These are phyloP conservation scores for Phytopythium kandeliae DNA, from an alignment of 352 stramenopile genomes.

Conservation along the genomic window DNA sequence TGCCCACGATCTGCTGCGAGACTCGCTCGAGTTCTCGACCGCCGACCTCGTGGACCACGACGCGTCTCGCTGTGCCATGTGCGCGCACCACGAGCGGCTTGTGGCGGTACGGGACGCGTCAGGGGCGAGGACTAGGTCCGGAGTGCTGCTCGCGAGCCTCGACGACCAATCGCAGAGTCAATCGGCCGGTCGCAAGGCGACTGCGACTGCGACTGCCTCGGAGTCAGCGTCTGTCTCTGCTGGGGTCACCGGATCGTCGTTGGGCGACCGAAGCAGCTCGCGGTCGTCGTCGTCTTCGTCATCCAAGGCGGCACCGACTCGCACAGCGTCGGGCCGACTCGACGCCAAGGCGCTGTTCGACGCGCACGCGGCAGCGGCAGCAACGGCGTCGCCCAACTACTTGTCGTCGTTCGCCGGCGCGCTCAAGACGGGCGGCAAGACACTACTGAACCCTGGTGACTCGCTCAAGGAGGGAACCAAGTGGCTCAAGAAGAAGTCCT, in stretches of 20 bases:
- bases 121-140: neutral
- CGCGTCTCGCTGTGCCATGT: constrained; percentile 48
- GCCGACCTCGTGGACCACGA: constrained; percentile 76
- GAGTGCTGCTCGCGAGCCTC: no score
- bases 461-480: constrained; percentile 62
- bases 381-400: constrained; percentile 18
- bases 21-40: constrained; percentile 46
- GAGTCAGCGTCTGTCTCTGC: neutral
- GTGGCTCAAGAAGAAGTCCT: constrained; percentile 74
- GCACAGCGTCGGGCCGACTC: constrained; percentile 11
- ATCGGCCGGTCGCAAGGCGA: neutral
- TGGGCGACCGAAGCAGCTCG: constrained; percentile 1
- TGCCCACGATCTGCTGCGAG: constrained; percentile 43
- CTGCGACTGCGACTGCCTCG: neutral
- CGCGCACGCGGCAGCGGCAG: constrained; percentile 5
- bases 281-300: neutral
- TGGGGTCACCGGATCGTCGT: neutral
- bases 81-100: constrained; percentile 42
- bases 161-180: neutral
- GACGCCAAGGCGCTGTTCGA: constrained; percentile 40
- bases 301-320: neutral
- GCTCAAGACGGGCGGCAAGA: constrained; percentile 67
- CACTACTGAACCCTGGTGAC: constrained; percentile 45
- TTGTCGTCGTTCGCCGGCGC: constrained; percentile 66
- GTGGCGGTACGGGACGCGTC: neutral